Percentiles rank a stretch among this genome's conserved stretches.
Evolutionary conservation across 2,329 filamentous ascomycete species (phyloP).

Genomic region (Whalleya microplaca): DNA sequence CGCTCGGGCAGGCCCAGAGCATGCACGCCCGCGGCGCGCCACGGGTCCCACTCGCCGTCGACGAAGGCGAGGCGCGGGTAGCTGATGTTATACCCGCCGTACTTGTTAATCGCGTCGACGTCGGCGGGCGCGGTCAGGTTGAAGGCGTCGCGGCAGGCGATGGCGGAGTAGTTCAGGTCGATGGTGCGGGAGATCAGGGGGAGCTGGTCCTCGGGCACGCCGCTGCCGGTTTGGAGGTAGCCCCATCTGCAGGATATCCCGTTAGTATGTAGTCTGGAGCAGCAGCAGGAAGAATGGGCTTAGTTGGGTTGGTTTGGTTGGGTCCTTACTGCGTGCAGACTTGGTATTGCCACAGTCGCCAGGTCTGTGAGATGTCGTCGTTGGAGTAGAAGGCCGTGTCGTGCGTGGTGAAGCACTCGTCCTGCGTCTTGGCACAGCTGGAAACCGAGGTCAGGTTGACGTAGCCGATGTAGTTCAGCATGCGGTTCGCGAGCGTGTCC

Average conservation of each 20-base stretch:
- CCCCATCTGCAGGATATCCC: slow-evolving; percentile 65
- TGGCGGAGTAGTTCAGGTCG: slow-evolving; percentile 63
- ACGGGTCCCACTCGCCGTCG: slow-evolving; percentile 79
- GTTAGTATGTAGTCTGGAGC: not conserved
- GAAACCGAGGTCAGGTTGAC: slow-evolving; percentile 37
- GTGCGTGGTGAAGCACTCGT: slow-evolving; percentile 43
- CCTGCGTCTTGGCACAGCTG: slow-evolving; percentile 34
- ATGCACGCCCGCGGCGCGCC: slow-evolving; percentile 75
- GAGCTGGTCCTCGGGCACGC: slow-evolving; percentile 64
- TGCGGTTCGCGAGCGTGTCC: slow-evolving; percentile 43
- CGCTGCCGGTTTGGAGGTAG: slow-evolving; percentile 74
- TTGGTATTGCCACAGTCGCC: slow-evolving; percentile 56
- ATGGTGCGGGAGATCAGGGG: slow-evolving; percentile 74
- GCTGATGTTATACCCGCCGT: slow-evolving; percentile 72
- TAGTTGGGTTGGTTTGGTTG: not conserved
- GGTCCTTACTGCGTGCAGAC: slow-evolving; percentile 56
- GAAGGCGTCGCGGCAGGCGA: slow-evolving; percentile 70
- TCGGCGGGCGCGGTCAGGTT: slow-evolving; percentile 68
- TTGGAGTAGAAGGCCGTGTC: slow-evolving; percentile 40
- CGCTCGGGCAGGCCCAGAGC: slow-evolving; percentile 62
- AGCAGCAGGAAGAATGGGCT: no score
- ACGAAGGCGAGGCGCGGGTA: slow-evolving; percentile 78
- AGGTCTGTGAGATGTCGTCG: slow-evolving; percentile 44
- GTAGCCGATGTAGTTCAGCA: slow-evolving; percentile 59
- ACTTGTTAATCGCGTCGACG: slow-evolving; percentile 71